Percentiles rank a stretch among this genome's conserved stretches.
phyloP scores from a whole-genome alignment of 768 basidiomycete species.

The Leucocoprinus sp. region DNA sequence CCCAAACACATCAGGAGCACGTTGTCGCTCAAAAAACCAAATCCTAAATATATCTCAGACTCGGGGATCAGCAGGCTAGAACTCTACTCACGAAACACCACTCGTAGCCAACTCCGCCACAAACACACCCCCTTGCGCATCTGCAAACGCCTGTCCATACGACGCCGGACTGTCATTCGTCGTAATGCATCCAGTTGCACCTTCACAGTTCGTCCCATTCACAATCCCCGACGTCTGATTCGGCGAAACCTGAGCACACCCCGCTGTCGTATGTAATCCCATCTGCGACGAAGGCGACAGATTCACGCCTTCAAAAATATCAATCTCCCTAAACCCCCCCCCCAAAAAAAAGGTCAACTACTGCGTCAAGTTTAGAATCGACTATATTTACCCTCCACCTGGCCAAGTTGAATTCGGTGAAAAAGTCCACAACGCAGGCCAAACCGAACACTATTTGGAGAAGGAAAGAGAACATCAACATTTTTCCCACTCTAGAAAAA shows the following conservation, averaged over 20 bases:
- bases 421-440: constrained; percentile 59
- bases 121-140: constrained; percentile 62
- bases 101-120: constrained; percentile 62
- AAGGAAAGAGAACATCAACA: not conserved
- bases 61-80: too few relatives aligned
- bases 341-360: not conserved
- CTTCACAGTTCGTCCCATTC: constrained; percentile 51
- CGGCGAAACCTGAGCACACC: constrained; percentile 45
- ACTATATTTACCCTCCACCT: constrained; percentile 37
- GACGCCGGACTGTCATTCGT: constrained; percentile 43
- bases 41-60: too few relatives aligned
- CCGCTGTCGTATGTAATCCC: constrained; percentile 59
- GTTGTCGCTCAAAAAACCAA: constrained; percentile 14
- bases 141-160: constrained; percentile 62
- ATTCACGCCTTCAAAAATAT: constrained; percentile 81
- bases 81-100: constrained; percentile 50
- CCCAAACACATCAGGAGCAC: constrained; percentile 8
- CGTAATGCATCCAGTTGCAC: constrained; percentile 53
- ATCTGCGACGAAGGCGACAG: constrained; percentile 54
- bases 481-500: not conserved
- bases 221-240: constrained; percentile 43
- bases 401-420: constrained; percentile 45
- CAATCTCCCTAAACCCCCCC: constrained; percentile 44
- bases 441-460: constrained; percentile 51
- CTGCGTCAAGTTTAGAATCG: not conserved